Evolutionary conservation across 1,139 yeast species (phyloP).

Genomic region (Hanseniaspora gamundiae): DNA sequence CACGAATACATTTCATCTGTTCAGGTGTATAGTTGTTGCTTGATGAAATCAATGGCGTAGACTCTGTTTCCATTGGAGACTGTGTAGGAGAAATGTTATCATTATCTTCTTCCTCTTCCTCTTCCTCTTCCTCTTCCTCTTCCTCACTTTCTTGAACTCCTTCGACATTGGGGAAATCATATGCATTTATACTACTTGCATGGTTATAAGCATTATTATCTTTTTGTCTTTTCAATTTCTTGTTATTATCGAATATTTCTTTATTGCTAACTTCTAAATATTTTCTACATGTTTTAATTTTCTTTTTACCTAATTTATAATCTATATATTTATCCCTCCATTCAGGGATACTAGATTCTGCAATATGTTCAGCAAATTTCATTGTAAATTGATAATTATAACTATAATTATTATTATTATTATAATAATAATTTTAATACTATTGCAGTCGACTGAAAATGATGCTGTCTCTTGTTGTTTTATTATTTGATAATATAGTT

Average conservation of each 20-base stretch:
- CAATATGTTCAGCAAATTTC: conserved; percentile 53
- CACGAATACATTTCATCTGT: conserved; percentile 16
- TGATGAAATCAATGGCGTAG: conserved; percentile 1
- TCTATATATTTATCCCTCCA: conserved; percentile 77
- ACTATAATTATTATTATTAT: too few species aligned
- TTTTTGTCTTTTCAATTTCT: too few species aligned
- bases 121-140: too few species aligned
- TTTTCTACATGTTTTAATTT: conserved; percentile 29
- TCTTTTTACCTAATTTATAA: conserved; percentile 56
- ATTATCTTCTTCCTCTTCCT: neutral
- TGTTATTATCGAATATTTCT: conserved; percentile 1
- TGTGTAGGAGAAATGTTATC: neutral
- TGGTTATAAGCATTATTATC: too few species aligned
- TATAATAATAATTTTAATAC: too few species aligned
- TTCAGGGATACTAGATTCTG: conserved; percentile 62
- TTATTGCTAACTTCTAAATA: conserved; percentile 3
- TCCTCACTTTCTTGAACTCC: too few species aligned
- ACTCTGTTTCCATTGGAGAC: neutral
- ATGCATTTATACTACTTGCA: too few species aligned
- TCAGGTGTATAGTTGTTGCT: conserved; percentile 14
- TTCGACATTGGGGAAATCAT: too few species aligned
- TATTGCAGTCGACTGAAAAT: too few species aligned
- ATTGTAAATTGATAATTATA: conserved; percentile 21
- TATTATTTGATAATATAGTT: too few species aligned
- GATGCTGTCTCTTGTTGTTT: too few species aligned